Conservation (phyloP, 495 filamentous ascomycete genomes). For the Aspergillus haitiensis region DNA sequence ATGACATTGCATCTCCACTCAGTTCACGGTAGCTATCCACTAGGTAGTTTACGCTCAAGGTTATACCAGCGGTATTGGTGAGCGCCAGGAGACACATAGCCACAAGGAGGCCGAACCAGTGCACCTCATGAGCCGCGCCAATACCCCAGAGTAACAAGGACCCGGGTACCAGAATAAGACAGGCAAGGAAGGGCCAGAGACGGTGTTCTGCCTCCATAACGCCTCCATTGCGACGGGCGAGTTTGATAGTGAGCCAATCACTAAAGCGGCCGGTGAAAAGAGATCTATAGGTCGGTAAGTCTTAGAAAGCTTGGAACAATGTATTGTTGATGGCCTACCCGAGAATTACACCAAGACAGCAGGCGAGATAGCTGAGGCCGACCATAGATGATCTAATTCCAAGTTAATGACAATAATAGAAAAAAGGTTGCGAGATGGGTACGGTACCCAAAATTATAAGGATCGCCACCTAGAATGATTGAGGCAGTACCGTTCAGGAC, state of each 20-base stretch:
- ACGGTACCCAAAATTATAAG: slow-evolving; percentile 57
- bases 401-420: not conserved
- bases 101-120: slow-evolving; percentile 63
- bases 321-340: slow-evolving; percentile 35
- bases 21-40: slow-evolving; percentile 65
- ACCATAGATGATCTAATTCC: slow-evolving; percentile 54
- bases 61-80: slow-evolving; percentile 58
- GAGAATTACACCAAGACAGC: slow-evolving; percentile 54
- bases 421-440: not conserved
- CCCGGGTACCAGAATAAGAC: slow-evolving; percentile 54
- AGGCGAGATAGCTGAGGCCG: slow-evolving; percentile 60
- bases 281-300: slow-evolving; percentile 29
- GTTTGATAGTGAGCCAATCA: slow-evolving; percentile 57
- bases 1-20: slow-evolving; percentile 61
- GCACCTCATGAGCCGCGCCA: slow-evolving; percentile 59
- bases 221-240: slow-evolving; percentile 62
- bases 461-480: slow-evolving; percentile 54
- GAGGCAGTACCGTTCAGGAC: slow-evolving; percentile 66
- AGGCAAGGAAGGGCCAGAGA: slow-evolving; percentile 60
- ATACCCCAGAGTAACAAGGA: slow-evolving; percentile 69
- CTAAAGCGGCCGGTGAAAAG: slow-evolving; percentile 56
- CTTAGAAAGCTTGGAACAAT: not conserved
- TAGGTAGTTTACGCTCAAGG: slow-evolving; percentile 60
- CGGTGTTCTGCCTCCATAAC: slow-evolving; percentile 63
- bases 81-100: slow-evolving; percentile 61